Evolutionary conservation across 1,284 basidiomycete genomes (phyloP).

Genomic region (Clitocybe nebularis): DNA sequence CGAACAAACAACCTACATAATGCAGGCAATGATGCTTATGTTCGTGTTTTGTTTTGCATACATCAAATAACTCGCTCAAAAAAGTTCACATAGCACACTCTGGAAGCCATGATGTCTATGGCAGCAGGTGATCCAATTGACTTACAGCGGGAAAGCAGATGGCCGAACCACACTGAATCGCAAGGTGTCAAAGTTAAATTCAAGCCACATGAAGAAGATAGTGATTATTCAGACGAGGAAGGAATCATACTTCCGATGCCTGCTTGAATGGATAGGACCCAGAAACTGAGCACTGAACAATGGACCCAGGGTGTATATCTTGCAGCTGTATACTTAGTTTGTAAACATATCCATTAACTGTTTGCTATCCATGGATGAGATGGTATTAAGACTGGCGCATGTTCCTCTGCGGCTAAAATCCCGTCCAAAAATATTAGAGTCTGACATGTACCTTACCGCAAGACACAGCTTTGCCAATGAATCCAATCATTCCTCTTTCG

Average conservation of each 20-base stretch:
- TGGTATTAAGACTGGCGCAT: too few species aligned
- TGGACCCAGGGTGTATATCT: too few species aligned
- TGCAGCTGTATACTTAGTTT: too few species aligned
- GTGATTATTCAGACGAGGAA: conserved; percentile 56
- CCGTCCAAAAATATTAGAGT: conserved; percentile 2
- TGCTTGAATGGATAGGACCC: too few species aligned
- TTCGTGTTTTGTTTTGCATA: conserved; percentile 30
- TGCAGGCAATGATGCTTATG: conserved; percentile 82
- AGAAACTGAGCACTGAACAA: too few species aligned
- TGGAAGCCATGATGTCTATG: conserved; percentile 61
- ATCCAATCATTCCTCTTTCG: conserved; percentile 25
- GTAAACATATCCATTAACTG: too few species aligned
- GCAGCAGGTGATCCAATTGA: conserved; percentile 67
- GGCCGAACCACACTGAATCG: conserved; percentile 57
- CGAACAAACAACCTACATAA: conserved; percentile 64
- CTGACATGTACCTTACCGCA: background rate
- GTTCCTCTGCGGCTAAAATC: too few species aligned
- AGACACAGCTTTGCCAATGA: background rate
- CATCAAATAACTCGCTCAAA: background rate
- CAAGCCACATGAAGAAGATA: conserved; percentile 55
- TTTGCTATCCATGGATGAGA: too few species aligned
- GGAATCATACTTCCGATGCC: conserved; percentile 35
- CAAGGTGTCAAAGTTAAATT: conserved; percentile 54
- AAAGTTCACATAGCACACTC: conserved; percentile 51
- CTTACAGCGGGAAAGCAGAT: conserved; percentile 66